phyloP scores from a whole-genome alignment of 1,284 basidiomycete genomes.

The Rhodotorula sp. region DNA sequence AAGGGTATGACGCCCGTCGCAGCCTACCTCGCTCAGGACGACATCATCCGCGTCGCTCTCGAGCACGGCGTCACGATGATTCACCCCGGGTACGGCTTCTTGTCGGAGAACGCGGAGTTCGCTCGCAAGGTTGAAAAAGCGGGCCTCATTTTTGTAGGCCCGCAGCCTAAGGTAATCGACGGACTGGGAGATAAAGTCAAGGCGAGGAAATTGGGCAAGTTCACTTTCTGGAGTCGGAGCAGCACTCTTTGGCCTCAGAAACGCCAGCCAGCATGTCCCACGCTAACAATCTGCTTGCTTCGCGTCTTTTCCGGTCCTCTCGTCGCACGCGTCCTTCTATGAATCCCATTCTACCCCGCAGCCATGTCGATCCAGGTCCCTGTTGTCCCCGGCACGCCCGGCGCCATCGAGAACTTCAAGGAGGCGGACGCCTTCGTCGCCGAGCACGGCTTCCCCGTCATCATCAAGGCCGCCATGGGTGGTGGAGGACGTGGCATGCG shows the following conservation, averaged over 20 bases:
- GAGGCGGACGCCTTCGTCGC: constrained; percentile 87
- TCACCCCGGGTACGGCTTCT: constrained; percentile 97
- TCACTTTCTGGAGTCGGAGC: too few species aligned
- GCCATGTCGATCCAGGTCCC: constrained; percentile 87
- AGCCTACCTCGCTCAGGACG: constrained; percentile 95
- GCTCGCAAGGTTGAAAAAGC: constrained; percentile 96
- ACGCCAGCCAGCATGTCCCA: too few species aligned
- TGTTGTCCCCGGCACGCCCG: constrained; percentile 96
- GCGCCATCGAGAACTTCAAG: constrained; percentile 77
- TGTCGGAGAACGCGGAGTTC: constrained; percentile 94
- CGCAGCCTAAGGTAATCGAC: constrained; percentile 94
- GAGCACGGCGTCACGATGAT: constrained; percentile 91
- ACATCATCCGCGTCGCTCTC: constrained; percentile 65
- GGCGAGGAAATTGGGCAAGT: constrained; percentile 2
- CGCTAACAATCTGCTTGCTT: too few species aligned
- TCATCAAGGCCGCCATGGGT: constrained; percentile 80
- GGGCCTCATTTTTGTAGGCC: constrained; percentile 95
- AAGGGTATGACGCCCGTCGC: constrained; percentile 91
- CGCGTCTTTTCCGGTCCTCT: too few species aligned
- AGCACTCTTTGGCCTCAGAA: too few species aligned
- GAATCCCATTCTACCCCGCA: too few species aligned
- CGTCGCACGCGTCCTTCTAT: too few species aligned
- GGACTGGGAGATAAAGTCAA: constrained; percentile 96
- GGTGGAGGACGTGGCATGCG: constrained; percentile 99
- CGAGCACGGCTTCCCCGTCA: constrained; percentile 91